phyloP scores from a whole-genome alignment of 2,329 filamentous ascomycete genomes.

The Coniella vitis region DNA sequence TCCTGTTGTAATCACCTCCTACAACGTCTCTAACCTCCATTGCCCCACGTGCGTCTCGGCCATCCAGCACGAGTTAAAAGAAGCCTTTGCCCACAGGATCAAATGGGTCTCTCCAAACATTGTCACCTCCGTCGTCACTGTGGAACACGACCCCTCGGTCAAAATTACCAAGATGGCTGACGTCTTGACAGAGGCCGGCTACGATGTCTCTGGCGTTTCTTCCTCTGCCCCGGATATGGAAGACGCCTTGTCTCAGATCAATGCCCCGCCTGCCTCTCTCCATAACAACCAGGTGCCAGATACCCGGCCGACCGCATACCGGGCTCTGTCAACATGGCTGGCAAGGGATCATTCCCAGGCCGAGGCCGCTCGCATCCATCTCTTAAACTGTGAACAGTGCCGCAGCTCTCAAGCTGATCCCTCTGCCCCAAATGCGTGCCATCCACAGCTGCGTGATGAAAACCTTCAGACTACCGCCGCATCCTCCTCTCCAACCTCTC shows the following conservation, averaged over 20 bases:
- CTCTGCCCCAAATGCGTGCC: slow-evolving; percentile 4
- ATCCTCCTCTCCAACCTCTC: not conserved
- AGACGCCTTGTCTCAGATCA: slow-evolving; percentile 14
- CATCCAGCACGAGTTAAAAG: slow-evolving; percentile 53
- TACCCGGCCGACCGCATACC: slow-evolving; percentile 14
- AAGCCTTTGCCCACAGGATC: slow-evolving; percentile 37
- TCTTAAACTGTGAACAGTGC: slow-evolving; percentile 38
- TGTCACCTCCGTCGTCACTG: slow-evolving; percentile 61
- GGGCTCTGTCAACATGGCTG: slow-evolving; percentile 24
- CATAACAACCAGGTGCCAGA: slow-evolving; percentile 2
- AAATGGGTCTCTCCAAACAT: slow-evolving; percentile 62
- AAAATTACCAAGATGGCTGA: slow-evolving; percentile 35
- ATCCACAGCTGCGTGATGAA: not conserved
- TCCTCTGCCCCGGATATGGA: slow-evolving; percentile 26
- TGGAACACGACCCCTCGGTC: slow-evolving; percentile 46
- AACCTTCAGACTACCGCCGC: not conserved
- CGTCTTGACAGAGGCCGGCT: slow-evolving; percentile 49
- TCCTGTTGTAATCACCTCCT: slow-evolving; percentile 43
- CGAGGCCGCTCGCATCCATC: slow-evolving; percentile 27
- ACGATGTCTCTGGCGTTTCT: slow-evolving; percentile 47
- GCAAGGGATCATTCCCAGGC: slow-evolving; percentile 10
- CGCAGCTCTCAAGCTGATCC: slow-evolving; percentile 19
- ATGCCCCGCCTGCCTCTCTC: slow-evolving; percentile 15
- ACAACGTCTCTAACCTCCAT: slow-evolving; percentile 68
- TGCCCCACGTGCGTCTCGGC: slow-evolving; percentile 66